phyloP scores from a whole-genome alignment of 169 alveolate genomes.

The Plasmodium gonderi region DNA sequence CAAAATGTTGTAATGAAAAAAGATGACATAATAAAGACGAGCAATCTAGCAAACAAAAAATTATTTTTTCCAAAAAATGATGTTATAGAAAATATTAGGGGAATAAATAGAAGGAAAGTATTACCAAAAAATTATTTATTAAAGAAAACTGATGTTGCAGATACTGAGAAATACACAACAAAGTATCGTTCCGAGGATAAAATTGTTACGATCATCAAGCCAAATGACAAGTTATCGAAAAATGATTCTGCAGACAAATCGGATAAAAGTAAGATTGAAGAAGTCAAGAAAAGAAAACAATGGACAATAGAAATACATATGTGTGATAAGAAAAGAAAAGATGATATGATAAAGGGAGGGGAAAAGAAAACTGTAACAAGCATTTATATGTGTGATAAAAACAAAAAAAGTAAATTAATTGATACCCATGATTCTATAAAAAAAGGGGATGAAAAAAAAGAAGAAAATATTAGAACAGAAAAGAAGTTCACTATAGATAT shows the following conservation, averaged over 20 bases:
- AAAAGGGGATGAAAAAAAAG: not conserved
- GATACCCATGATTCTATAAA: not conserved
- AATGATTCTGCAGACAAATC: not conserved
- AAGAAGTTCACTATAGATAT: not conserved
- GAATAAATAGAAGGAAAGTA: not conserved
- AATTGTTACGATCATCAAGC: not conserved
- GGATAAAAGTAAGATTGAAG: not conserved
- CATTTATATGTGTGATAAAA: not conserved
- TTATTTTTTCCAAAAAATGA: not conserved
- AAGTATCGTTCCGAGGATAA: not conserved
- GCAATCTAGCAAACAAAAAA: not conserved
- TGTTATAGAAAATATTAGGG: not conserved
- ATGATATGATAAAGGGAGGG: not conserved
- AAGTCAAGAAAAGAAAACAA: not conserved
- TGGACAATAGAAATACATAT: conserved; percentile 4
- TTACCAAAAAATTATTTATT: not conserved
- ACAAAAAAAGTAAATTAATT: not conserved
- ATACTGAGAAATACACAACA: not conserved
- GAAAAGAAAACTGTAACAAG: not conserved
- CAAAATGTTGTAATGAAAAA: not conserved
- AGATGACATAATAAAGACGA: not conserved
- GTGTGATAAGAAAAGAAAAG: not conserved
- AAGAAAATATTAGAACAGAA: not conserved
- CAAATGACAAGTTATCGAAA: not conserved
- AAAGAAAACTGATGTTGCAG: not conserved